Evolutionary conservation across 805 yeast species (phyloP).

Genomic region (Barnettozyma sp.): DNA sequence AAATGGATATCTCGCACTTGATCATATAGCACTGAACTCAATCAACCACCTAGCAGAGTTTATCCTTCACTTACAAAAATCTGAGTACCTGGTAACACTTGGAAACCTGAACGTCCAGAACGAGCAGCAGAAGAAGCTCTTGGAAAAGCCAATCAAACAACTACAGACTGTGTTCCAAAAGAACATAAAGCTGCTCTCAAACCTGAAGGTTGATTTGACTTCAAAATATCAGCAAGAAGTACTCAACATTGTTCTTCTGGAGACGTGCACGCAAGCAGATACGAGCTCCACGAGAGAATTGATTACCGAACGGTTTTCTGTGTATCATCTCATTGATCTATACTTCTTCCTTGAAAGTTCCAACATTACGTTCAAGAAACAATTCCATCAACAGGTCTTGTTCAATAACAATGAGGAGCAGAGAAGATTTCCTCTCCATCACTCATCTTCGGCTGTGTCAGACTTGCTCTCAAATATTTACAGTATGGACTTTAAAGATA

Average conservation of each 20-base stretch:
- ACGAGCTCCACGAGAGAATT: slow-evolving; percentile 22
- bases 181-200: slow-evolving; percentile 13
- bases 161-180: slow-evolving; percentile 9
- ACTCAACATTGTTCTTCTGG: slow-evolving; percentile 6
- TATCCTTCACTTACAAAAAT: slow-evolving; percentile 40
- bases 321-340: slow-evolving; percentile 48
- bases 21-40: slow-evolving; percentile 18
- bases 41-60: slow-evolving; percentile 32
- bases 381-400: slow-evolving; percentile 56
- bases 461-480: slow-evolving; percentile 24
- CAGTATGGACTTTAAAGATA: slow-evolving; percentile 7
- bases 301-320: slow-evolving; percentile 38
- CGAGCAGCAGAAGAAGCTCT: slow-evolving; percentile 13
- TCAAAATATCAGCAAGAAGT: slow-evolving; percentile 19
- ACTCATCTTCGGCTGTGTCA: slow-evolving; percentile 26
- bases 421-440: slow-evolving; percentile 30
- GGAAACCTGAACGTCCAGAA: slow-evolving; percentile 36
- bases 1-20: slow-evolving; percentile 16
- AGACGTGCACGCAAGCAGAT: slow-evolving; percentile 15
- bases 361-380: slow-evolving; percentile 54
- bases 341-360: slow-evolving; percentile 48
- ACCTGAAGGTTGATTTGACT: slow-evolving; percentile 13
- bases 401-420: slow-evolving; percentile 52
- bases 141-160: slow-evolving; percentile 11
- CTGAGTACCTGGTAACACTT: slow-evolving; percentile 38